These are phyloP conservation scores for Kodamaea sp. DNA, from an alignment of 1,139 yeast genomes.

Conservation along the genomic window DNA sequence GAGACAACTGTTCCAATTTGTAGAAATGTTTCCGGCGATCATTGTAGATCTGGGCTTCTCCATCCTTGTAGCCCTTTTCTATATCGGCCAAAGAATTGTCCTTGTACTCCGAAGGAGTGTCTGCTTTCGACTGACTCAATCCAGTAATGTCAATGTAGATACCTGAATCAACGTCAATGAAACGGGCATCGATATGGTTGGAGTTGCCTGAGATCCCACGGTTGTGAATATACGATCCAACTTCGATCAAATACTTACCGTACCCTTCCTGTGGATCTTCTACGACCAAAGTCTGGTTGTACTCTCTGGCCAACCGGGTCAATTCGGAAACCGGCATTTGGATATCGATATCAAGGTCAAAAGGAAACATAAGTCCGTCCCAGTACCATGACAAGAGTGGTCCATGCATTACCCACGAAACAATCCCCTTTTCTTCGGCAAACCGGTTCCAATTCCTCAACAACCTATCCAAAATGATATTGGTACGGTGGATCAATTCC, in stretches of 20 bases:
- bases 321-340: conserved; percentile 24
- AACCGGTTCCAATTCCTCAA: conserved; percentile 37
- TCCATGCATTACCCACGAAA: conserved; percentile 26
- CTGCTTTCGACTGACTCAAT: conserved; percentile 19
- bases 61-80: conserved; percentile 15
- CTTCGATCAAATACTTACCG: conserved; percentile 27
- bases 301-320: conserved; percentile 15
- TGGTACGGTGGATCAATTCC: conserved; percentile 17
- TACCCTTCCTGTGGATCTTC: conserved; percentile 28
- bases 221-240: conserved; percentile 26
- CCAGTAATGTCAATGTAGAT: conserved; percentile 30
- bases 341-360: conserved; percentile 22
- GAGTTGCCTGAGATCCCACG: conserved; percentile 21
- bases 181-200: conserved; percentile 30
- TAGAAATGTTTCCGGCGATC: conserved; percentile 28
- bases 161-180: conserved; percentile 30
- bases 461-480: conserved; percentile 32
- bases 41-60: conserved; percentile 18
- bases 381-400: conserved; percentile 25
- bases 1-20: conserved; percentile 22
- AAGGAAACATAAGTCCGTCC: conserved; percentile 26
- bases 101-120: conserved; percentile 11
- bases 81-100: conserved; percentile 14
- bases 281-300: conserved; percentile 23
- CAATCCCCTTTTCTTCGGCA: conserved; percentile 37